Evolutionary conservation across 108 stramenopile genomes (phyloP), one percentile per base, ranked within the genome.

Genomic region (Cyclotella distinguenda): DNA sequence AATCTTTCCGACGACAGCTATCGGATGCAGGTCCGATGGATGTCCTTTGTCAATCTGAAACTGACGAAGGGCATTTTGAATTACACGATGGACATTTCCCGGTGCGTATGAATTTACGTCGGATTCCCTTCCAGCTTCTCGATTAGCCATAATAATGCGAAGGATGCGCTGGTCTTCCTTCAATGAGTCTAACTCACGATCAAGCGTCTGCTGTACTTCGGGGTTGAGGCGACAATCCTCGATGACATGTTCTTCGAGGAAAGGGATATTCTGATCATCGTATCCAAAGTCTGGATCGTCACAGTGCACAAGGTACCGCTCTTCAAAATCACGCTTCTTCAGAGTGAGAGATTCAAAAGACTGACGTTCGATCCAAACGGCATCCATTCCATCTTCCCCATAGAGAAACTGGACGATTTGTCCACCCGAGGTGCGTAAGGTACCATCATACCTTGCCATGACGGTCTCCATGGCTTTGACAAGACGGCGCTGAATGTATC

Each of bases 371-470:
- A 99, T 96, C 89, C 94, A 97, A 19, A 95, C 95, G 16, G 95
- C 99, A 79, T 99, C 97, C 97, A 98, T 98, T 15, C 99, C 99
- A 74, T 99, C 99, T 74, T 99, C 99, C 56, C 99, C 99, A 72
- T 98, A 99, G 48, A 98, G 78, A 77, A 99, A 99, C 70, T 99
- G 99, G 10, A 99, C 94, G 68, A 99, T 89, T 56, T 93, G 82
- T 16, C 95, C 96, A 21, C 83, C 77, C 19, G 84, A 78, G 30
- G 95, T 99, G 63, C 99, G 88, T 26, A 99, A 76, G 28, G 97
- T 98, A 55, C 96, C 94, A 72, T 99, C 99, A 77, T 99, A 99
- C 63, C 93, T 70, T 10, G 96, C 96, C 88, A 90, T 95, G 16
- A 98, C 91, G 27, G 96, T 95, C 77, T 99, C 99, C 89, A 99